Conservation (phyloP, 2,329 filamentous ascomycete genomes). For the Bipolaris sorokiniana region DNA sequence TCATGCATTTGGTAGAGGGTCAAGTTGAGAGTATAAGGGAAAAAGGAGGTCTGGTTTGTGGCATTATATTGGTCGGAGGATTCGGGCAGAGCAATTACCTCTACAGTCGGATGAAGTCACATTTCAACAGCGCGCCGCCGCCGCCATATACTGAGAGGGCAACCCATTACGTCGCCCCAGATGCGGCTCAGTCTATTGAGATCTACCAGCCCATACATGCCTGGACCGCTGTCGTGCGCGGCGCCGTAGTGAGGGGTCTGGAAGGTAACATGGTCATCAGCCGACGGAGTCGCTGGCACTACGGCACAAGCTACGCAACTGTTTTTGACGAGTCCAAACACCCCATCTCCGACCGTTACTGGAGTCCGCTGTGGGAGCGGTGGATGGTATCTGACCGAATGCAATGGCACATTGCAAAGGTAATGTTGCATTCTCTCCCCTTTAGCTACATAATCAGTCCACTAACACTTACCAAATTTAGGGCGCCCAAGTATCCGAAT, state of each 20-base stretch:
- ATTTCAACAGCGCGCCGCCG: conserved; percentile 64
- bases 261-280: conserved; percentile 82
- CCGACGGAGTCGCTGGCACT: conserved; percentile 75
- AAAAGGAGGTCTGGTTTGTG: conserved; percentile 54
- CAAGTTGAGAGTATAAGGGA: conserved; percentile 52
- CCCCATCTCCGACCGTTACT: conserved; percentile 74
- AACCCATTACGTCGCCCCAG: conserved; percentile 64
- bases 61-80: conserved; percentile 82
- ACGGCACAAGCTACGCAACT: conserved; percentile 81
- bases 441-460: not conserved
- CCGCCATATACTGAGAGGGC: conserved; percentile 71
- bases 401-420: conserved; percentile 86
- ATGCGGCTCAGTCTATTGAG: conserved; percentile 67
- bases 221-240: conserved; percentile 80
- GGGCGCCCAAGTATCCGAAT: conserved; percentile 77
- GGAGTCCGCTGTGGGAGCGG: conserved; percentile 78
- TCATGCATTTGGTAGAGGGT: conserved; percentile 51
- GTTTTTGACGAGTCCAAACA: conserved; percentile 80
- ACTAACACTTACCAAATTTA: conserved; percentile 41
- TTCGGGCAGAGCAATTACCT: conserved; percentile 82
- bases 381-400: conserved; percentile 86
- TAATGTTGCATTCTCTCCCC: conserved; percentile 35
- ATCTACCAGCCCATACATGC: conserved; percentile 83
- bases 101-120: conserved; percentile 69
- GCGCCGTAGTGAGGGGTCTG: conserved; percentile 74